Conservation (phyloP, 495 filamentous ascomycete genomes). For the Aspergillus ostianus region DNA sequence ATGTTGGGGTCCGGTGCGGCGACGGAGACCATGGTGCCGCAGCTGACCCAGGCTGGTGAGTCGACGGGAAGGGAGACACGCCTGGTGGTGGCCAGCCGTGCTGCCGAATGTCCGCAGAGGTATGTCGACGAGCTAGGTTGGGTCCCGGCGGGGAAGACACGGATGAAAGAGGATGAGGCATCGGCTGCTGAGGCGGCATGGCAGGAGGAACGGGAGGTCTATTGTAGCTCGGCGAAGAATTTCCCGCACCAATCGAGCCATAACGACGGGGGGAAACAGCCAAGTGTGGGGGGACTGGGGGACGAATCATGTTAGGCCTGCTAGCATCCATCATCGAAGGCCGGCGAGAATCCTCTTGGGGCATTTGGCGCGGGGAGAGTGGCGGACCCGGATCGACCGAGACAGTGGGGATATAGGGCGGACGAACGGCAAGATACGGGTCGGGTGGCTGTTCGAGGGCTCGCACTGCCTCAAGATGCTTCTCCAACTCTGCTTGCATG, state of each 20-base stretch:
- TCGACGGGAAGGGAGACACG: constrained; percentile 62
- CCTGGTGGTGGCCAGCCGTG: constrained; percentile 75
- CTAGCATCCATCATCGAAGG: constrained; percentile 44
- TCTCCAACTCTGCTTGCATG: constrained; percentile 81
- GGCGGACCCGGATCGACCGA: constrained; percentile 69
- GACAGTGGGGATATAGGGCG: constrained; percentile 72
- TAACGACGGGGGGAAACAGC: constrained; percentile 77
- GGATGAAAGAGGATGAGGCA: constrained; percentile 72
- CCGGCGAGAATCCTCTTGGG: constrained; percentile 81
- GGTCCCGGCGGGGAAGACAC: constrained; percentile 70
- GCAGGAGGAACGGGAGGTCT: constrained; percentile 67
- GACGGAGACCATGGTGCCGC: constrained; percentile 83
- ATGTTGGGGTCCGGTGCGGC: constrained; percentile 63
- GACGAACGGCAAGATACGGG: constrained; percentile 67
- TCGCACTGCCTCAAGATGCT: constrained; percentile 72
- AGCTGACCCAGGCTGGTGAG: constrained; percentile 32
- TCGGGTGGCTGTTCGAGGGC: constrained; percentile 77
- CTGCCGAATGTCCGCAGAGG: constrained; percentile 90
- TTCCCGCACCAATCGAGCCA: constrained; percentile 75
- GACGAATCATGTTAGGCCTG: constrained; percentile 48
- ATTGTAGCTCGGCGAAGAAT: constrained; percentile 66
- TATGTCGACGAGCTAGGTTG: constrained; percentile 81
- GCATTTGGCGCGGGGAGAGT: constrained; percentile 86
- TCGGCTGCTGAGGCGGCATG: constrained; percentile 62
- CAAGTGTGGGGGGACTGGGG: constrained; percentile 76